Conservation (phyloP, 495 filamentous ascomycete species). For the Haplographium delicatum region DNA sequence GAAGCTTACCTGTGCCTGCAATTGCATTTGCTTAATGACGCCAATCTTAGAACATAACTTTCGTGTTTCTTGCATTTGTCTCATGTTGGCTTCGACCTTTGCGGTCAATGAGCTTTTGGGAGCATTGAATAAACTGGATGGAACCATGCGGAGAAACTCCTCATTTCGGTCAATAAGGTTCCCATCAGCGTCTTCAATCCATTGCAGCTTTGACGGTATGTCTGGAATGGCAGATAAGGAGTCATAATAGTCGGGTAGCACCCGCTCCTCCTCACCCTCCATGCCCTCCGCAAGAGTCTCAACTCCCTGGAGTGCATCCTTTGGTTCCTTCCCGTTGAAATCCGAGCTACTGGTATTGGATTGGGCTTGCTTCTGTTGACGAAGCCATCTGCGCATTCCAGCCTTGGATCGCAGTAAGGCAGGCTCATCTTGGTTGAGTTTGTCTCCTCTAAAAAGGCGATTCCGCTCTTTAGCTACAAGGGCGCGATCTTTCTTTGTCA, state of each 20-base stretch:
- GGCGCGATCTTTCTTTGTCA: constrained; percentile 95
- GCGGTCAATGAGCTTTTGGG: constrained; percentile 69
- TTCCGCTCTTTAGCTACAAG: constrained; percentile 72
- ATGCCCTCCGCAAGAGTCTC: constrained; percentile 90
- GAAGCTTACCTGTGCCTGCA: constrained; percentile 79
- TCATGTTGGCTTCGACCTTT: constrained; percentile 84
- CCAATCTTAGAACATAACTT: constrained; percentile 94
- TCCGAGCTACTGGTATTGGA: constrained; percentile 36
- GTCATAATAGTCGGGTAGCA: constrained; percentile 91
- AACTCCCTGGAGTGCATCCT: constrained; percentile 43
- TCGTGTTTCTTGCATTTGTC: constrained; percentile 93
- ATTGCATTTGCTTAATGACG: constrained; percentile 98
- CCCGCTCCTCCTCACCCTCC: constrained; percentile 72
- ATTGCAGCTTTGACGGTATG: constrained; percentile 65
- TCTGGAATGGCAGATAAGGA: constrained; percentile 81
- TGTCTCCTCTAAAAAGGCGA: constrained; percentile 77
- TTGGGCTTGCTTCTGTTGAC: constrained; percentile 59
- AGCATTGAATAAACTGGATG: constrained; percentile 69
- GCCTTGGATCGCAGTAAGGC: constrained; percentile 71
- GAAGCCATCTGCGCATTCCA: constrained; percentile 67
- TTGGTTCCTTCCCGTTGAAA: constrained; percentile 38
- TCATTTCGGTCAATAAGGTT: constrained; percentile 80
- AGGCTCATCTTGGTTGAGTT: constrained; percentile 80
- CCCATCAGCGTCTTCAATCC: constrained; percentile 82
- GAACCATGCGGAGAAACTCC: constrained; percentile 70